Base-by-base conservation (phyloP, 2,329 filamentous ascomycete species). In the Penicillium sp. region DNA sequence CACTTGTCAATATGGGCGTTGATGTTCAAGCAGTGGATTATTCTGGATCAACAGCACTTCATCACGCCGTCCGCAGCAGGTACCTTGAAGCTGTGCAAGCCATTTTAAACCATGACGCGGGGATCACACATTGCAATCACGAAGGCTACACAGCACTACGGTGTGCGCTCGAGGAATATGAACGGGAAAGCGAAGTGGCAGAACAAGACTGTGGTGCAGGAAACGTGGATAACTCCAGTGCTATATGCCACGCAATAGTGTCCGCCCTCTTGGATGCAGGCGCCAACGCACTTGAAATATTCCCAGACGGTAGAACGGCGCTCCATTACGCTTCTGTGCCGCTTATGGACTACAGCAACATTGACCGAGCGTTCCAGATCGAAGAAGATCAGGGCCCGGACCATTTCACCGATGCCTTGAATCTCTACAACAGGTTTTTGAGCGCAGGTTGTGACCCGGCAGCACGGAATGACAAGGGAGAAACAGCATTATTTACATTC, bases 181-280 rank as follows among this genome's bases (percentile, higher is more conserved):
- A 33, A 17, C 5, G 17, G 30, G 30, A 33, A 33, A 33, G 30
- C 30, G n/a, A 33, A 15, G 30, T 33, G n/a, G 30, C 13, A 33
- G 30, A 33, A 17, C 30, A 33, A 33, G 30, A 33, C 30, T 33
- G 30, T 33, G 30, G 30, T 15, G 13, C 30, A 33, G 30, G 30
- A 33, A 15, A 17, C n/a, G 30, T 33, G 30, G 30, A 33, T 33
- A 33, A 33, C n/a, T 33, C 30, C 30, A 33, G 30, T 33, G 30
- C 30, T 17, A 33, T 17, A 33, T 33, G 30, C 30, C 13, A 17
- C 30, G 30, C 30, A 17, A 33, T 33, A 33, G 30, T 33, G n/a
- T 33, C 30, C 30, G 40, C 40, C 24, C n/a, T 42, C 9, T 29
- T 42, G 12, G 40, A 42, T 30, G 40, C 40, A 29, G 40, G 40